These are phyloP conservation scores for Septoria linicola DNA, from an alignment of 2,329 filamentous ascomycete species.

Conservation along the genomic window DNA sequence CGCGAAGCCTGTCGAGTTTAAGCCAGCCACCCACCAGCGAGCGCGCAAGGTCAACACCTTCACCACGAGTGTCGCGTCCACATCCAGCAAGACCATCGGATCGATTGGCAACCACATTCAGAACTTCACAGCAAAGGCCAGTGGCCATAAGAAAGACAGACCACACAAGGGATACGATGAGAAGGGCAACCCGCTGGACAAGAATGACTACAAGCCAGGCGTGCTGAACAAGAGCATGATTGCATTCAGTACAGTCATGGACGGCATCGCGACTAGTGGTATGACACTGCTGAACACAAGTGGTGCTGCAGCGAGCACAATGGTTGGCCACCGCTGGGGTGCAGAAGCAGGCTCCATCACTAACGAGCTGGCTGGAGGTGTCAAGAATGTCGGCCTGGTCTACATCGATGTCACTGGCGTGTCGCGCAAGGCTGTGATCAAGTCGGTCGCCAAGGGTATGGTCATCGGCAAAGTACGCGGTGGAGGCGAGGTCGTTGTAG, in stretches of 20 bases:
- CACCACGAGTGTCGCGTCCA: slow-evolving; percentile 71
- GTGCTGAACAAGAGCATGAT: slow-evolving; percentile 94
- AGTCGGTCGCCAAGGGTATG: slow-evolving; percentile 96
- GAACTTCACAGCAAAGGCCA: slow-evolving; percentile 76
- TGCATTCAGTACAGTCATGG: slow-evolving; percentile 90
- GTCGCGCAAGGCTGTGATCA: slow-evolving; percentile 82
- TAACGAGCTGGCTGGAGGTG: slow-evolving; percentile 72
- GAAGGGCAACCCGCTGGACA: slow-evolving; percentile 60
- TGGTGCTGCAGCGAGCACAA: slow-evolving; percentile 74
- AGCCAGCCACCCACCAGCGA: slow-evolving; percentile 76
- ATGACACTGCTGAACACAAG: slow-evolving; percentile 72
- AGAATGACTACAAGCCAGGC: slow-evolving; percentile 75
- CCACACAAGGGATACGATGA: slow-evolving; percentile 64
- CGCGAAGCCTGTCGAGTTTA: slow-evolving; percentile 81
- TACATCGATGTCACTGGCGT: slow-evolving; percentile 97
- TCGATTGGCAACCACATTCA: slow-evolving; percentile 81
- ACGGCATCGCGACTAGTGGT: slow-evolving; percentile 86
- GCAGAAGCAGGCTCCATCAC: slow-evolving; percentile 78
- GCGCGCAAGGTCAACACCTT: slow-evolving; percentile 89
- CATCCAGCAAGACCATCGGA: slow-evolving; percentile 84
- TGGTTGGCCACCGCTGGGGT: slow-evolving; percentile 89
- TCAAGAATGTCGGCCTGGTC: slow-evolving; percentile 94
- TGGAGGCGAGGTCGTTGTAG: slow-evolving; percentile 71
- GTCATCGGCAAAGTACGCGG: slow-evolving; percentile 76
- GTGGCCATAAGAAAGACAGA: slow-evolving; percentile 59